Percentiles rank a stretch among this genome's conserved stretches.
phyloP scores from a whole-genome alignment of 768 basidiomycete species.

The Boletus insuetus region DNA sequence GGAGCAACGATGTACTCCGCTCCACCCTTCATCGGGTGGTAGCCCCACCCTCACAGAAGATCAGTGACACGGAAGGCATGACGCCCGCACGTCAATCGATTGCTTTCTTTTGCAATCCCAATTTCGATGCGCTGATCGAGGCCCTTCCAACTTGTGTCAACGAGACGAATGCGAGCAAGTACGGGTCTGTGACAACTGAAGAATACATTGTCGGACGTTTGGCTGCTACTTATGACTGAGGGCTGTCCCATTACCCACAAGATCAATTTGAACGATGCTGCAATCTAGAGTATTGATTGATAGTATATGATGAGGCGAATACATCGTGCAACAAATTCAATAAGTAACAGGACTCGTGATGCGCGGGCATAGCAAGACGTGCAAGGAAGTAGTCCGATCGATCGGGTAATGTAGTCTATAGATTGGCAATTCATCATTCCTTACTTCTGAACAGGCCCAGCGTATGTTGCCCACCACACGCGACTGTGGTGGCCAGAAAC shows the following conservation, averaged over 20 bases:
- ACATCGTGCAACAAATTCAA: slow-evolving; percentile 17
- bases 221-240: slow-evolving; percentile 52
- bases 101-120: slow-evolving; percentile 87
- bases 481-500: slow-evolving; percentile 48
- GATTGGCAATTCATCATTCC: slow-evolving; percentile 18
- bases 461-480: slow-evolving; percentile 80
- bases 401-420: slow-evolving; percentile 13
- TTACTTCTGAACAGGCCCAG: slow-evolving; percentile 71
- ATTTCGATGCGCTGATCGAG: slow-evolving; percentile 61
- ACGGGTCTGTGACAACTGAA: slow-evolving; percentile 68
- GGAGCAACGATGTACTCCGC: slow-evolving; percentile 78
- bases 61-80: slow-evolving; percentile 48
- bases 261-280: neutral
- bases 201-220: slow-evolving; percentile 75
- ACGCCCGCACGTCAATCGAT: slow-evolving; percentile 74
- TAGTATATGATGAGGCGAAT: slow-evolving; percentile 13
- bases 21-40: slow-evolving; percentile 85
- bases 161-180: slow-evolving; percentile 53
- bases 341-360: slow-evolving; percentile 18
- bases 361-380: slow-evolving; percentile 15
- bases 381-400: slow-evolving; percentile 19
- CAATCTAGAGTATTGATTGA: slow-evolving; percentile 8
- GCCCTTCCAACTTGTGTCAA: slow-evolving; percentile 63
- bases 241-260: neutral
- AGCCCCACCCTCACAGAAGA: slow-evolving; percentile 54